phyloP scores from a whole-genome alignment of 495 filamentous ascomycete species.

The Hypoxylon lenormandii region DNA sequence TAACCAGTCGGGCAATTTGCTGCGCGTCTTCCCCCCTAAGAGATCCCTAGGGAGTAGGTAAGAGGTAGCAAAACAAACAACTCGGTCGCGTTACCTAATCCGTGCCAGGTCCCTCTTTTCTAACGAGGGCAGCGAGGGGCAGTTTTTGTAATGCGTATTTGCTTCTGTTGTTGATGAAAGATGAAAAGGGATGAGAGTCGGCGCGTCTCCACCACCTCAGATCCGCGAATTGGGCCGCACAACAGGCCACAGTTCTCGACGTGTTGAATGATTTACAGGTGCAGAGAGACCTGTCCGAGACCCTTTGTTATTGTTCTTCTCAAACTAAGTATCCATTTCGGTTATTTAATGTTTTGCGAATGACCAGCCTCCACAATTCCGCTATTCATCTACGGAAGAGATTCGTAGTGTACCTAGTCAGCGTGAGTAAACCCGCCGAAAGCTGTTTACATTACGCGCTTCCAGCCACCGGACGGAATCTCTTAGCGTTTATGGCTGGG shows the following conservation, averaged over 20 bases:
- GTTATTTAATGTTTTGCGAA: conserved; percentile 16
- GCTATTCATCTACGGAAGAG: conserved; percentile 11
- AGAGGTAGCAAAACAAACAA: conserved; percentile 49
- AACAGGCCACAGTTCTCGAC: conserved; percentile 33
- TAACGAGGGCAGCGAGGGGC: conserved; percentile 36
- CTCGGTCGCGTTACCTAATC: conserved; percentile 37
- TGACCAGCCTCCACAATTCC: conserved; percentile 34
- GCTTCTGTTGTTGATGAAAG: conserved; percentile 25
- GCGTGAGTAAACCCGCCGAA: conserved; percentile 10
- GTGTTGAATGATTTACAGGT: conserved; percentile 45
- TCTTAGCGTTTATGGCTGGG: background rate
- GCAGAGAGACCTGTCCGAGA: conserved; percentile 25
- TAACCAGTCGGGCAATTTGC: conserved; percentile 49
- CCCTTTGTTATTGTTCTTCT: conserved; percentile 36
- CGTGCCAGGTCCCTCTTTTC: background rate
- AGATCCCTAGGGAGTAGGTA: background rate
- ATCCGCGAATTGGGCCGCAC: conserved; percentile 42
- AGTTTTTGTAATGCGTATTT: conserved; percentile 12
- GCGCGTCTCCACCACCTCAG: conserved; percentile 30
- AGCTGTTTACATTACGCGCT: conserved; percentile 40
- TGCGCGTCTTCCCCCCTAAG: conserved; percentile 37
- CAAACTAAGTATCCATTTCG: conserved; percentile 24
- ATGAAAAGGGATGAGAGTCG: conserved; percentile 15
- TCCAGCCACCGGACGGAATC: conserved; percentile 34
- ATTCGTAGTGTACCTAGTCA: background rate